A percentile compares a stretch with the other conserved stretches of the same genome.
These are phyloP conservation scores for Nosema granulosis DNA, from an alignment of 371 early-diverging fungal species.

Conservation along the genomic window DNA sequence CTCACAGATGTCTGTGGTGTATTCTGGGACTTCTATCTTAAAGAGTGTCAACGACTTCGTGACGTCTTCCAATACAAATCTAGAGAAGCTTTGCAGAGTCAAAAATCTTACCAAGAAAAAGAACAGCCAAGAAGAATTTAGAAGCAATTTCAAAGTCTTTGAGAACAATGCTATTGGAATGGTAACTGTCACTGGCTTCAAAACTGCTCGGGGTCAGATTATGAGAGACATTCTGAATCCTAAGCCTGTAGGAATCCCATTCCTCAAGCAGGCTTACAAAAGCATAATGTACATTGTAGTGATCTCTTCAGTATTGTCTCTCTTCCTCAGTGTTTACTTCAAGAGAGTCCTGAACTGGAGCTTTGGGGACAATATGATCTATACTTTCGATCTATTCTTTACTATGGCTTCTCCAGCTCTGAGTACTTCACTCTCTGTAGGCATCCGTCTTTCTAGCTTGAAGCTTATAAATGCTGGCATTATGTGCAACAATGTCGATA, in stretches of 20 bases:
- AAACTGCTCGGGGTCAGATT: slow-evolving; percentile 86
- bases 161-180: slow-evolving; percentile 71
- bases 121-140: not conserved
- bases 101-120: slow-evolving; percentile 31
- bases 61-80: slow-evolving; percentile 1
- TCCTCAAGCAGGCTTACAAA: slow-evolving; percentile 77
- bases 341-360: not conserved
- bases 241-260: slow-evolving; percentile 81
- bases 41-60: slow-evolving; percentile 35
- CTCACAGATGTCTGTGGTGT: slow-evolving; percentile 20
- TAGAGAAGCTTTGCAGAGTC: slow-evolving; percentile 32
- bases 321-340: slow-evolving; percentile 10
- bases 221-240: slow-evolving; percentile 88
- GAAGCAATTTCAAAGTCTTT: slow-evolving; percentile 73
- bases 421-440: slow-evolving; percentile 89
- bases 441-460: slow-evolving; percentile 81
- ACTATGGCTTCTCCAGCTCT: slow-evolving; percentile 68
- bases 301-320: slow-evolving; percentile 67
- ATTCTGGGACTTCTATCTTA: slow-evolving; percentile 55
- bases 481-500: slow-evolving; percentile 82
- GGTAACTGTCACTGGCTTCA: slow-evolving; percentile 86
- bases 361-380: slow-evolving; percentile 15
- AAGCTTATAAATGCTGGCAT: slow-evolving; percentile 77
- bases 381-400: slow-evolving; percentile 58
- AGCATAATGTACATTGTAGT: slow-evolving; percentile 23